Evolutionary conservation across 805 yeast species (phyloP).

Genomic region (Saturnispora ahearnii): DNA sequence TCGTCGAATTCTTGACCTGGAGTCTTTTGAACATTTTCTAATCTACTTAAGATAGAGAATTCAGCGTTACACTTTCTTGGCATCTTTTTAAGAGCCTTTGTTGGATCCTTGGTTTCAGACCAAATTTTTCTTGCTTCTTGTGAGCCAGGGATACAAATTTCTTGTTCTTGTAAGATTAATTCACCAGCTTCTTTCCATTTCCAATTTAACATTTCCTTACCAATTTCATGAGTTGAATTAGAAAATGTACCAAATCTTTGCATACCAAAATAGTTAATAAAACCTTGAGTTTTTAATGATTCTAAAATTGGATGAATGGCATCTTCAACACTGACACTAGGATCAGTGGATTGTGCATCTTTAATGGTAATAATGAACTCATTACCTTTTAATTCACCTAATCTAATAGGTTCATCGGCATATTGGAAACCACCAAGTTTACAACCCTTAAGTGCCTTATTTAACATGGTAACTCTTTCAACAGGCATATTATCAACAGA

Average conservation of each 20-base stretch:
- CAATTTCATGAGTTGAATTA: slow-evolving; percentile 81
- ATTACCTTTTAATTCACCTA: slow-evolving; percentile 86
- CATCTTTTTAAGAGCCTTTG: slow-evolving; percentile 59
- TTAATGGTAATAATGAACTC: slow-evolving; percentile 81
- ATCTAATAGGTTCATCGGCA: slow-evolving; percentile 46
- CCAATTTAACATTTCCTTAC: slow-evolving; percentile 57
- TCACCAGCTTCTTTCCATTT: slow-evolving; percentile 79
- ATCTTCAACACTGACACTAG: slow-evolving; percentile 32
- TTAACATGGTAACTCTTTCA: slow-evolving; percentile 67
- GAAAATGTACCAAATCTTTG: slow-evolving; percentile 97
- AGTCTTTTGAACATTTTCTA: slow-evolving; percentile 43
- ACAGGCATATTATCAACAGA: slow-evolving; percentile 61
- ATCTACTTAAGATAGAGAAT: slow-evolving; percentile 51
- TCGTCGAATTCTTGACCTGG: slow-evolving; percentile 38
- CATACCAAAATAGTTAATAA: slow-evolving; percentile 94
- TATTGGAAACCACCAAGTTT: slow-evolving; percentile 73
- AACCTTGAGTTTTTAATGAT: slow-evolving; percentile 60
- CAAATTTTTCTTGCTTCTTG: slow-evolving; percentile 75
- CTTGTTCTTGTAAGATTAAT: slow-evolving; percentile 76
- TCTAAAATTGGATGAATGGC: slow-evolving; percentile 44
- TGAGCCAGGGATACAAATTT: slow-evolving; percentile 73
- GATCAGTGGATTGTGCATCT: slow-evolving; percentile 42
- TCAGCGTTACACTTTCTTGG: slow-evolving; percentile 89
- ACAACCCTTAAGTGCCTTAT: slow-evolving; percentile 67
- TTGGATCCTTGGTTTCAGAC: slow-evolving; percentile 64